Base-by-base conservation (phyloP, 129 eudicot species). In the Pittosporum tobira region DNA sequence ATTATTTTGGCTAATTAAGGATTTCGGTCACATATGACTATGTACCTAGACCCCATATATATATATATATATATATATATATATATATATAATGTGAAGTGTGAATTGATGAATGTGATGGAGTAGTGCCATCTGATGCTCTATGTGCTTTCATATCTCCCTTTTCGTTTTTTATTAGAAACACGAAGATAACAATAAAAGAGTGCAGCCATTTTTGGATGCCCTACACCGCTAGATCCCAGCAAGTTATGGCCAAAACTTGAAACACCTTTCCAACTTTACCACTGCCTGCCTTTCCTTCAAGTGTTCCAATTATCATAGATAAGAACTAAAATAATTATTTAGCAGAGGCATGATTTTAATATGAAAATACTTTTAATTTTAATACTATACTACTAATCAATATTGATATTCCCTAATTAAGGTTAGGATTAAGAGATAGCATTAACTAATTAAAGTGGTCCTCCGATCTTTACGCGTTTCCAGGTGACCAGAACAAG, bases 181-280 rank as follows among this genome's bases (percentile, higher is more conserved):
- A 68, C 79, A 79, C 59, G 45, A 62, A 66, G 76, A 86, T 71
- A 82, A 61, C 27, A 64, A 40, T 77, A 80, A 83, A 71, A 62
- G 74, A 71, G 76, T 66, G 76, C 73, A 62, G 75, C 96, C 96
- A 83, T 55, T 66, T 69, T 68, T 61, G 30, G 83, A 73, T 83
- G 65, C 83, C 80, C 79, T 72, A 55, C 73, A 44, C n/a, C 60
- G 70, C 75, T 44, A 67, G 57, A 52, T 67, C 79, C 82, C 61
- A 67, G 26, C 64, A 58, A 64, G 59, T 65, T 60, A 48, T 15
- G 63, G 63, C 85, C 81, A 79, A 71, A 75, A 66, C 48, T 71
- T 74, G 57, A 71, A 61, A 36, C 51, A 64, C 70, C 60, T 67
- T 75, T 71, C 66, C 72, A 49, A 51, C 80, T 67, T 62, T 65